phyloP scores from a whole-genome alignment of 257 asterid species.

The Paraleonurus japonicus region DNA sequence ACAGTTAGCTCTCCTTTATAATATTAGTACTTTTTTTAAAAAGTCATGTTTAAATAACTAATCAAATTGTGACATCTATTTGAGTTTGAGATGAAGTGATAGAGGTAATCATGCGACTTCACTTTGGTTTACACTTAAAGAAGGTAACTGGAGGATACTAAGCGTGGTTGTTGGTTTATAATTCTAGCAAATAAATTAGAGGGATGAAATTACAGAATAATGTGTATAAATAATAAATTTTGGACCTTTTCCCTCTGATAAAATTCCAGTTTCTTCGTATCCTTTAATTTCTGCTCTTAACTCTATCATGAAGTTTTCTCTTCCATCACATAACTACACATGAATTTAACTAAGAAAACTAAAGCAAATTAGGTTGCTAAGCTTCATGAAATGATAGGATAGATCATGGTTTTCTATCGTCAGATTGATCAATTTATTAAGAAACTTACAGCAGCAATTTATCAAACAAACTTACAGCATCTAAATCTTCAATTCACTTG shows the following conservation, averaged over 20 bases:
- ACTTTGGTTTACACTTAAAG: neutral
- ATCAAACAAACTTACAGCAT: neutral
- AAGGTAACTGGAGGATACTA: neutral
- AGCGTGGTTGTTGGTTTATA: neutral
- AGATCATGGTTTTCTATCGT: neutral
- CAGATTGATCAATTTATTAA: neutral
- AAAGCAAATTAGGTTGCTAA: neutral
- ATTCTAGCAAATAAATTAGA: neutral
- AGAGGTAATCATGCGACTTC: neutral
- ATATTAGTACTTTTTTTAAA: neutral
- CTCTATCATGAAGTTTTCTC: too few species aligned
- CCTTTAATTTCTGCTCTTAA: too few species aligned
- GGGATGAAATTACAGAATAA: neutral
- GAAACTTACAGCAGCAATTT: neutral
- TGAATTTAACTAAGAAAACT: neutral
- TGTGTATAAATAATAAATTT: neutral
- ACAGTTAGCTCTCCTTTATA: neutral
- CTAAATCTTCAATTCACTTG: neutral
- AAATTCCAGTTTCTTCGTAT: too few species aligned
- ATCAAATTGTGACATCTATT: neutral
- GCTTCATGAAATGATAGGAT: neutral
- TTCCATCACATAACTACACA: conserved; percentile 9
- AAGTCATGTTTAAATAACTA: neutral
- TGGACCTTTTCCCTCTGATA: too few species aligned
- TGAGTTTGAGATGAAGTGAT: neutral